phyloP scores from a whole-genome alignment of 768 basidiomycete genomes.

The Cyathus striatus region DNA sequence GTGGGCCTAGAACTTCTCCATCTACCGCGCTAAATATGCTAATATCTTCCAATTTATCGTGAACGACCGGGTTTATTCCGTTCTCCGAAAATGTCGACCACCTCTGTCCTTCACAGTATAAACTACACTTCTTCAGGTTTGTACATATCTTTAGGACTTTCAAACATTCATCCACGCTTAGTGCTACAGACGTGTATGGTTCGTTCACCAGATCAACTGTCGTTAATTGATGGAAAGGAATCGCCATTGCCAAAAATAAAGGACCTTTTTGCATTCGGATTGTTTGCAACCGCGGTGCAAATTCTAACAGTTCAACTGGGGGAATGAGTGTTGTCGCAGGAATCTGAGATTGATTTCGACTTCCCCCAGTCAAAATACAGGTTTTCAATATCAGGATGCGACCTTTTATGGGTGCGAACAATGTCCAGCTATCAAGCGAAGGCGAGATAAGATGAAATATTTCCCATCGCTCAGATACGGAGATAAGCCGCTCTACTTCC shows the following conservation, averaged over 20 bases:
- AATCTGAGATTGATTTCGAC: background rate
- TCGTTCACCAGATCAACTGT: background rate
- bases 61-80: too few relatives aligned
- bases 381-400: background rate
- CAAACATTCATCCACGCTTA: too few relatives aligned
- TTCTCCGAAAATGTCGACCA: too few relatives aligned
- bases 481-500: background rate
- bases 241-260: background rate
- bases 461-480: background rate
- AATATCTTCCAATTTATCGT: too few relatives aligned
- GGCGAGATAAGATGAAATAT: background rate
- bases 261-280: background rate
- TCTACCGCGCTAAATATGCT: too few relatives aligned
- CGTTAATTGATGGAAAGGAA: background rate
- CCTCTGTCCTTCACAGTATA: too few relatives aligned
- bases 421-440: background rate
- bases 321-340: background rate
- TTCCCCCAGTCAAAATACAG: background rate
- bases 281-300: background rate
- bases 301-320: background rate
- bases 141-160: too few relatives aligned
- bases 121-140: too few relatives aligned
- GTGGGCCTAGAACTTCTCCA: too few relatives aligned
- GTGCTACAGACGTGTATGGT: too few relatives aligned
- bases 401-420: background rate